Conservation (phyloP, 257 asterid genomes). For the Scutellaria barbata region DNA sequence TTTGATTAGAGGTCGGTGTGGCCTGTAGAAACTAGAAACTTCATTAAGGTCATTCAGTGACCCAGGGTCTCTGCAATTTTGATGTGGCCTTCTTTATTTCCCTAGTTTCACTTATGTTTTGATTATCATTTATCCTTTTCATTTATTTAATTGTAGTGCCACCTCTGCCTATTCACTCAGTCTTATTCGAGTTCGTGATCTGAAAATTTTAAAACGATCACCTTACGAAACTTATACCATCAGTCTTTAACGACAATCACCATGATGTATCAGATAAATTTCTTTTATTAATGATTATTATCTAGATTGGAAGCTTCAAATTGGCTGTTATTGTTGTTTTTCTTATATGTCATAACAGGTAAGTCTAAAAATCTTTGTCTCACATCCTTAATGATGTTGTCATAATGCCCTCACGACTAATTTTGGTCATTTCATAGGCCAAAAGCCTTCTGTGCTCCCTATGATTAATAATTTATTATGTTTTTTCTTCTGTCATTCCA, state of each 20-base stretch:
- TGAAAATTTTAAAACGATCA: neutral
- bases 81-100: conserved; percentile 18
- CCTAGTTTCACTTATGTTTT: neutral
- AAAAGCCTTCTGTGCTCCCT: conserved; percentile 11
- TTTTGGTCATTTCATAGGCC: conserved; percentile 18
- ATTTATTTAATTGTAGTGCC: neutral
- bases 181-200: neutral
- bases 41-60: conserved; percentile 19
- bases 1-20: conserved; percentile 14
- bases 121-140: neutral
- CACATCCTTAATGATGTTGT: conserved; percentile 1
- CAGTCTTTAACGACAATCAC: neutral
- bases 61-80: neutral
- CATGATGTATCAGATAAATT: neutral
- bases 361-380: neutral
- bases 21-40: conserved; percentile 15
- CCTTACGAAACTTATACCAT: neutral
- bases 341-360: neutral
- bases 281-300: neutral
- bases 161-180: neutral
- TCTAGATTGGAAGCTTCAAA: conserved; percentile 16
- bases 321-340: conserved; percentile 16
- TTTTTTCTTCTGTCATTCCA: neutral
- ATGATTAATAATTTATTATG: neutral
- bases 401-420: neutral